Percentiles rank a stretch among this genome's conserved stretches.
Conservation (phyloP, 192 early-diverging fungal species). For the Rhizoclosmatium sp. region DNA sequence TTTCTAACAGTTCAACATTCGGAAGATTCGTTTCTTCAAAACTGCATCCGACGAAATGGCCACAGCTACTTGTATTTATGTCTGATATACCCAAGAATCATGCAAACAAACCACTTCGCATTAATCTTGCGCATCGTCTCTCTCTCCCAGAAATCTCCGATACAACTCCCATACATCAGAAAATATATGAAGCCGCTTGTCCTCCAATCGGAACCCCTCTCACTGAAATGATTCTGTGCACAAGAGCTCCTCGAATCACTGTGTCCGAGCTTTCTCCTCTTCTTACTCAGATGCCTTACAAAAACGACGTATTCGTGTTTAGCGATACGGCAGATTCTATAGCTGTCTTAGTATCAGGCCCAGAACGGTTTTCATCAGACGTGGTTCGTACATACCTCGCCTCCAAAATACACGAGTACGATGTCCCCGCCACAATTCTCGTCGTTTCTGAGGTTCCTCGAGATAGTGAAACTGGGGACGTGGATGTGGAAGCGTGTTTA, state of each 20-base stretch:
- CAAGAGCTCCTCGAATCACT: not conserved
- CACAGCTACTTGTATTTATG: conserved; percentile 55
- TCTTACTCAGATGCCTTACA: conserved; percentile 16
- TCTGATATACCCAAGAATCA: conserved; percentile 53
- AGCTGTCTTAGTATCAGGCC: not conserved
- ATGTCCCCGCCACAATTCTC: not conserved
- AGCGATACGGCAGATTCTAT: not conserved
- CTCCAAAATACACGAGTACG: not conserved
- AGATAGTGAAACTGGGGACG: not conserved
- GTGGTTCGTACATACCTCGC: not conserved
- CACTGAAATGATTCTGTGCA: not conserved
- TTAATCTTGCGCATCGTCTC: conserved; percentile 51
- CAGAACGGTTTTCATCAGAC: not conserved
- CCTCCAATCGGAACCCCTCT: conserved; percentile 18
- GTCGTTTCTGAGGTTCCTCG: conserved; percentile 15
- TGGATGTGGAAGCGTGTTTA: conserved; percentile 21
- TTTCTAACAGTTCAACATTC: not conserved
- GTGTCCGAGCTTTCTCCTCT: not conserved
- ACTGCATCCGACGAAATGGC: conserved; percentile 52
- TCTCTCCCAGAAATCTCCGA: conserved; percentile 46
- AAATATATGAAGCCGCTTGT: conserved; percentile 43
- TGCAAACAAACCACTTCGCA: conserved; percentile 50
- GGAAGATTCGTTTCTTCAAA: conserved; percentile 38
- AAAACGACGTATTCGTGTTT: conserved; percentile 16
- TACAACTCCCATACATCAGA: conserved; percentile 27